phyloP scores from a whole-genome alignment of 192 early-diverging fungal genomes.

The Backusella psychrophila region DNA sequence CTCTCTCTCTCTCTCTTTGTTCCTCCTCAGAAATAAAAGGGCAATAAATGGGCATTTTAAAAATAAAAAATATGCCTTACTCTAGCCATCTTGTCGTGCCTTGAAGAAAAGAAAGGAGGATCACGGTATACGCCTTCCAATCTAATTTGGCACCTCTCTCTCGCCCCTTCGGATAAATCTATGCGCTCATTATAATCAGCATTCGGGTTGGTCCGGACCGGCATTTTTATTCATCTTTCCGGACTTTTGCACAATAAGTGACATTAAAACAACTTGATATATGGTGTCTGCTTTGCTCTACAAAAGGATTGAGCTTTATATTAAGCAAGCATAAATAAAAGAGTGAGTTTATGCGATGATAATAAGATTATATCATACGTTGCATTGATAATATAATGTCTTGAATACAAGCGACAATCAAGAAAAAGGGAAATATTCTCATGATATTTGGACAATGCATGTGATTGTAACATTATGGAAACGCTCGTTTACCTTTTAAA shows the following conservation, averaged over 20 bases:
- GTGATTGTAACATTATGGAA: too few relatives aligned
- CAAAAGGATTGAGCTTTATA: background rate
- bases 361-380: background rate
- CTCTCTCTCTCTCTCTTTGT: background rate
- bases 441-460: too few relatives aligned
- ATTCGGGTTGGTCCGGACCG: background rate
- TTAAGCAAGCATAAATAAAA: background rate
- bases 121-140: background rate
- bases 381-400: too few relatives aligned
- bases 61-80: slow-evolving; percentile 1
- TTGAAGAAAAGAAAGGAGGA: slow-evolving; percentile 5
- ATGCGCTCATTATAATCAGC: background rate
- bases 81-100: slow-evolving; percentile 6
- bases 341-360: background rate
- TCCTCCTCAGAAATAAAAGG: background rate
- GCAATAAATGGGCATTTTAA: background rate
- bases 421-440: too few relatives aligned
- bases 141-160: slow-evolving; percentile 1
- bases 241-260: background rate
- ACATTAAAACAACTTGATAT: too few relatives aligned
- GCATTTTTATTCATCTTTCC: background rate
- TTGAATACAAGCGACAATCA: too few relatives aligned
- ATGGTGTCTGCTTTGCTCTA: too few relatives aligned
- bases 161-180: background rate
- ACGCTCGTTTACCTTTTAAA: too few relatives aligned